phyloP scores from a whole-genome alignment of 768 basidiomycete species.

The Pulveroboletus sp. region DNA sequence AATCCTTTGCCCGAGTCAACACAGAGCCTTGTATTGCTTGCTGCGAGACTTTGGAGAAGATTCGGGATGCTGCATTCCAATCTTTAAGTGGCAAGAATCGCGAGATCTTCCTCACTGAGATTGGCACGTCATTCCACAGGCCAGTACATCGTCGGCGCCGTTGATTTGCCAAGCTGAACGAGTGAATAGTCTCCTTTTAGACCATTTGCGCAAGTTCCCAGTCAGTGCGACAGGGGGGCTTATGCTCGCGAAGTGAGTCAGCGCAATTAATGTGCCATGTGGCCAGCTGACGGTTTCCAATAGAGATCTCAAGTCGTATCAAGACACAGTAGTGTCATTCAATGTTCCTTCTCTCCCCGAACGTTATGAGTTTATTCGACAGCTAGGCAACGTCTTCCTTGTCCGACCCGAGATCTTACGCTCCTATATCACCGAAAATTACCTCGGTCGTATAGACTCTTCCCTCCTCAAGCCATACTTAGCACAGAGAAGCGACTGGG shows the following conservation, averaged over 20 bases:
- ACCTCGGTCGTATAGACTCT: conserved; percentile 88
- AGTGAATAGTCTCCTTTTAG: conserved; percentile 68
- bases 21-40: conserved; percentile 88
- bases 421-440: conserved; percentile 91
- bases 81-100: conserved; percentile 89
- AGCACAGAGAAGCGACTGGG: conserved; percentile 86
- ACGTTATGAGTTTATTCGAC: conserved; percentile 96
- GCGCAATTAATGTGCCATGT: not conserved
- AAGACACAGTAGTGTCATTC: conserved; percentile 84
- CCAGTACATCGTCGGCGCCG: conserved; percentile 19
- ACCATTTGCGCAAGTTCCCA: conserved; percentile 93
- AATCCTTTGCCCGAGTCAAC: conserved; percentile 90
- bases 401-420: conserved; percentile 93
- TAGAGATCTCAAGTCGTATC: conserved; percentile 95
- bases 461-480: conserved; percentile 86
- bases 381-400: conserved; percentile 95
- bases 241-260: conserved; percentile 91
- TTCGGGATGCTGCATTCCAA: conserved; percentile 69
- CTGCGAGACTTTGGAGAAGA: conserved; percentile 79
- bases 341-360: conserved; percentile 79
- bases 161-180: conserved; percentile 8
- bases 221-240: conserved; percentile 95
- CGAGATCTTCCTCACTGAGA: conserved; percentile 87
- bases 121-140: conserved; percentile 95
- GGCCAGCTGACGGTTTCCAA: not conserved